A percentile compares a stretch with the other conserved stretches of the same genome.
These are phyloP conservation scores for Phytophthora capsici DNA, from an alignment of 352 stramenopile genomes.

Conservation along the genomic window DNA sequence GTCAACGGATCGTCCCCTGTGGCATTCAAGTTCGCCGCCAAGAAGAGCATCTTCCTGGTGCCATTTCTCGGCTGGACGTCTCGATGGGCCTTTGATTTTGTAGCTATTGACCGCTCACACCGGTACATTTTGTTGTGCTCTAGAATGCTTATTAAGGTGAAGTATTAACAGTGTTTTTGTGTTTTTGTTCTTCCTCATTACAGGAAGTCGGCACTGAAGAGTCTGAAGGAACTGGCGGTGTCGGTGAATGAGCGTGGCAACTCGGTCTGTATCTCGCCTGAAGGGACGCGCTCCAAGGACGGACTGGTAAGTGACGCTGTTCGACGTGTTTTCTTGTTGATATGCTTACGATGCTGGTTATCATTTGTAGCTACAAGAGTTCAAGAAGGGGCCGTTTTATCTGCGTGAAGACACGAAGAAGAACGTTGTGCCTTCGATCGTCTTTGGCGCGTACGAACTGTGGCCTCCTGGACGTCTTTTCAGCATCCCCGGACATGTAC, in stretches of 20 bases:
- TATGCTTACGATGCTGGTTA: not conserved
- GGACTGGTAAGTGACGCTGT: slow-evolving; percentile 48
- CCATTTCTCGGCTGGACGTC: slow-evolving; percentile 78
- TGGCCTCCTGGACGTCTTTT: slow-evolving; percentile 82
- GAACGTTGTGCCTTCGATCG: slow-evolving; percentile 76
- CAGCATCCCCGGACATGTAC: slow-evolving; percentile 71
- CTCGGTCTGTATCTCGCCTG: slow-evolving; percentile 84
- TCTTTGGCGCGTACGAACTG: slow-evolving; percentile 85
- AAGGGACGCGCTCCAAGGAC: slow-evolving; percentile 85
- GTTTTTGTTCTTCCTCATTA: slow-evolving; percentile 11
- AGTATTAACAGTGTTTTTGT: not conserved
- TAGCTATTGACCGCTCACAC: slow-evolving; percentile 81
- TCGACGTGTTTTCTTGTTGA: not conserved
- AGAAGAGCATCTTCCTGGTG: slow-evolving; percentile 86
- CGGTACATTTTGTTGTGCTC: slow-evolving; percentile 35
- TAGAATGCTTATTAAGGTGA: no score
- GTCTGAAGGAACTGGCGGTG: slow-evolving; percentile 69
- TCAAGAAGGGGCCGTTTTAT: slow-evolving; percentile 90
- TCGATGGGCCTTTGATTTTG: slow-evolving; percentile 81
- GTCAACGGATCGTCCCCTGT: slow-evolving; percentile 75
- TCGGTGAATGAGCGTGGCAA: slow-evolving; percentile 76
- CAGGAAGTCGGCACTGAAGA: slow-evolving; percentile 67
- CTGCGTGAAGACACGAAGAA: slow-evolving; percentile 84
- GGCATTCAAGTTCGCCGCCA: slow-evolving; percentile 85
- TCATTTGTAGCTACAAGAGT: slow-evolving; percentile 73